Evolutionary conservation across 179 eudicot species (phyloP).

Genomic region (Silene vulgaris): DNA sequence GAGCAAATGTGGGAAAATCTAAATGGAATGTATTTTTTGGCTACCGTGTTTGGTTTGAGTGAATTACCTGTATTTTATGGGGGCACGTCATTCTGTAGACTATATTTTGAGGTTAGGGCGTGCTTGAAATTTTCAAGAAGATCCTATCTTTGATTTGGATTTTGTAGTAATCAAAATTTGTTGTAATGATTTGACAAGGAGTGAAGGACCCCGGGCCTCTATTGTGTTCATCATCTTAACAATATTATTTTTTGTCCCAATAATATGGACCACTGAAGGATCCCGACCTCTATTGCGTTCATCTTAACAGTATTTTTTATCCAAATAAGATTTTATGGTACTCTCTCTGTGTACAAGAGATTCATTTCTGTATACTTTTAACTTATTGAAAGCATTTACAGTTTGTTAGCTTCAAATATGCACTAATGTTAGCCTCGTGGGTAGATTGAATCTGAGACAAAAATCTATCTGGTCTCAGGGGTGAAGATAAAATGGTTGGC

Average conservation of each 20-base stretch:
- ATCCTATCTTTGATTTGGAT: not conserved
- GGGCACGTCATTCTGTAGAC: not conserved
- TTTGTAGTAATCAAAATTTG: too few relatives aligned
- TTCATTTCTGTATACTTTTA: too few relatives aligned
- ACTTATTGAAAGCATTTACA: not conserved
- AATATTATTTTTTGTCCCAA: too few relatives aligned
- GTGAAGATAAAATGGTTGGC: not conserved
- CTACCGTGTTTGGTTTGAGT: not conserved
- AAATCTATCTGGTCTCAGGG: not conserved
- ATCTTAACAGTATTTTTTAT: not conserved
- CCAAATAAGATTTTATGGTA: not conserved
- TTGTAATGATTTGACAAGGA: too few relatives aligned
- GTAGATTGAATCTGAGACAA: slow-evolving; percentile 1
- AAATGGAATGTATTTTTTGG: not conserved
- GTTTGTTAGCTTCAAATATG: not conserved
- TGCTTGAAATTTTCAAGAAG: too few relatives aligned
- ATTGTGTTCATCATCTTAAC: too few relatives aligned
- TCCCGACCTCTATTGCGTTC: too few relatives aligned
- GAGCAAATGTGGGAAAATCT: not conserved
- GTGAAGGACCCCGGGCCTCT: too few relatives aligned
- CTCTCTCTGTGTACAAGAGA: not conserved
- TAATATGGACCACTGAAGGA: too few relatives aligned
- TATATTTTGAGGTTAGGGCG: not conserved
- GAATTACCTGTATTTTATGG: not conserved
- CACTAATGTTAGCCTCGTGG: not conserved